Percentiles rank a stretch among this genome's conserved stretches.
Conservation (phyloP, 2,329 filamentous ascomycete genomes). For the Chaetoscypha palmicola region DNA sequence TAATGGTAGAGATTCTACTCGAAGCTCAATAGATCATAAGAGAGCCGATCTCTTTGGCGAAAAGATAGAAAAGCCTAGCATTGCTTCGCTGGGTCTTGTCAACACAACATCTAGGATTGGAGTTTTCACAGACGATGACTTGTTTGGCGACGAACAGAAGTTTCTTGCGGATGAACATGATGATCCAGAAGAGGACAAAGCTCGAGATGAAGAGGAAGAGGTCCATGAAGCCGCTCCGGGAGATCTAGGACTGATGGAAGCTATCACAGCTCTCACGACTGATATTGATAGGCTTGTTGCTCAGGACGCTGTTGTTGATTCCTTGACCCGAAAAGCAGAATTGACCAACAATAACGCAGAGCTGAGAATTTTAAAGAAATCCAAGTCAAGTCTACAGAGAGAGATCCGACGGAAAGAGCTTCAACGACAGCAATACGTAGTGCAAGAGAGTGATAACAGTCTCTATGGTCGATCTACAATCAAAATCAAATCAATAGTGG, state of each 20-base stretch:
- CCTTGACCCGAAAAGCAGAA: conserved; percentile 87
- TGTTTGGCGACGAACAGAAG: conserved; percentile 84
- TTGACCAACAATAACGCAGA: conserved; percentile 95
- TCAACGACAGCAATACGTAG: conserved; percentile 91
- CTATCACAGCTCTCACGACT: conserved; percentile 77
- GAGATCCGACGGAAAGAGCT: conserved; percentile 92
- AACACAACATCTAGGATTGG: conserved; percentile 81
- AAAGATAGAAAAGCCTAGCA: conserved; percentile 65
- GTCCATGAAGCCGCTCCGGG: conserved; percentile 93
- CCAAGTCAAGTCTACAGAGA: conserved; percentile 83
- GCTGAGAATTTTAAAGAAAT: conserved; percentile 84
- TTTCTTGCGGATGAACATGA: conserved; percentile 81
- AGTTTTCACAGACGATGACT: conserved; percentile 87
- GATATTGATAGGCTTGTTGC: conserved; percentile 85
- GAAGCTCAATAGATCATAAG: conserved; percentile 54
- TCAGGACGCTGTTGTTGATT: conserved; percentile 87
- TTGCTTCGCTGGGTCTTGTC: conserved; percentile 85
- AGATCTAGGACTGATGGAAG: conserved; percentile 86
- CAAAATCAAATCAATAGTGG: conserved; percentile 86
- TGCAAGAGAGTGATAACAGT: conserved; percentile 97
- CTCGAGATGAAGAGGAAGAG: conserved; percentile 64
- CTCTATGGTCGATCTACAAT: conserved; percentile 87
- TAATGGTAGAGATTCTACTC: conserved; percentile 52
- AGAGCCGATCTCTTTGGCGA: conserved; percentile 39
- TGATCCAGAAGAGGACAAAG: conserved; percentile 51